Percentiles rank a stretch among this genome's conserved stretches.
Evolutionary conservation across 495 filamentous ascomycete species (phyloP).

Genomic region (Penicillium flavigenum): DNA sequence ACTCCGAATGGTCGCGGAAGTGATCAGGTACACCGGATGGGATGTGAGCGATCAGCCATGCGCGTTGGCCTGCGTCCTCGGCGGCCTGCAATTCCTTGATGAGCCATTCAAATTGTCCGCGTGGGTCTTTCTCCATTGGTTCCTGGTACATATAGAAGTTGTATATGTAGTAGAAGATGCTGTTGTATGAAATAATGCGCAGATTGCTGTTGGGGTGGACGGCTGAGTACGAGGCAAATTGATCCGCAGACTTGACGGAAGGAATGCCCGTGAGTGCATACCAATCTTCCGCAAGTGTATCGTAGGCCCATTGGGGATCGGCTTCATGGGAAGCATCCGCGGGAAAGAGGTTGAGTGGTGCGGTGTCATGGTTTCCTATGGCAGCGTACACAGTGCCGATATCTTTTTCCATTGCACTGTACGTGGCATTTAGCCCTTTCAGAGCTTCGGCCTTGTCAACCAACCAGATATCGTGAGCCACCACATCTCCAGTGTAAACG

Average conservation of each 20-base stretch:
- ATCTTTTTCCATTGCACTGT: conserved; percentile 29
- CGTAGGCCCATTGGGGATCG: conserved; percentile 52
- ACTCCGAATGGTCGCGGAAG: conserved; percentile 52
- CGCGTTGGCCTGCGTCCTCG: conserved; percentile 49
- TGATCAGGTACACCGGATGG: conserved; percentile 46
- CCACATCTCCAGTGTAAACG: conserved; percentile 35
- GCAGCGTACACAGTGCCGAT: conserved; percentile 49
- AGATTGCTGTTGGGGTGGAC: conserved; percentile 43
- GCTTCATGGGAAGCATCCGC: conserved; percentile 32
- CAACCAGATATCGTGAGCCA: conserved; percentile 33
- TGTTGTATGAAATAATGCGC: conserved; percentile 58
- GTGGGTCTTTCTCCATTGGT: conserved; percentile 50
- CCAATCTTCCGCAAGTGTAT: conserved; percentile 49
- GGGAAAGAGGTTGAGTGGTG: conserved; percentile 53
- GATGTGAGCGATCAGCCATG: conserved; percentile 57
- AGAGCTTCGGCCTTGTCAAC: conserved; percentile 39
- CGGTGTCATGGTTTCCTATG: conserved; percentile 56
- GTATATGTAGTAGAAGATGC: conserved; percentile 55
- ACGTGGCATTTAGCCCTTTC: conserved; percentile 44
- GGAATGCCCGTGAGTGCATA: conserved; percentile 39
- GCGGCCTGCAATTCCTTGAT: conserved; percentile 51
- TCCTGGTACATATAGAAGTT: conserved; percentile 55
- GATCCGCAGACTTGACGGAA: conserved; percentile 33
- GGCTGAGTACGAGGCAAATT: conserved; percentile 53
- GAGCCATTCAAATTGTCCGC: conserved; percentile 50